Evolutionary conservation across 1,139 yeast genomes (phyloP).

Genomic region (Sugiyamaella xylanicola): DNA sequence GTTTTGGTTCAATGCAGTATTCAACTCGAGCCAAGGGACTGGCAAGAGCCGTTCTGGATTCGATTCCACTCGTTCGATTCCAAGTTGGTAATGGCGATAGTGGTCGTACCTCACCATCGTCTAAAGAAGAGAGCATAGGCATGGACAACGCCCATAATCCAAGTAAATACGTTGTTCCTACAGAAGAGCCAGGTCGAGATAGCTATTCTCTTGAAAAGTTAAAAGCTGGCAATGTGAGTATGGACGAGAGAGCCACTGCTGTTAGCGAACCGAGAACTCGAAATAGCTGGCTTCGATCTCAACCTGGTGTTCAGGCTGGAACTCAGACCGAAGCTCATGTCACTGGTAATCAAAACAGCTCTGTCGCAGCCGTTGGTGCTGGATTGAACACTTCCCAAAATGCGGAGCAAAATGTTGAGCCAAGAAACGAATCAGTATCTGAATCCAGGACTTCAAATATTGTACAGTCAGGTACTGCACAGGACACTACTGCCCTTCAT

Average conservation of each 20-base stretch:
- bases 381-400: too few relatives aligned
- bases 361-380: too few relatives aligned
- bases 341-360: too few relatives aligned
- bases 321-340: too few relatives aligned
- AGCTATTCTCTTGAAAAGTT: neutral
- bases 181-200: neutral
- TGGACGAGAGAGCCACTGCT: neutral
- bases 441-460: too few relatives aligned
- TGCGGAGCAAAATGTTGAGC: too few relatives aligned
- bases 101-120: neutral
- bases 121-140: constrained; percentile 9
- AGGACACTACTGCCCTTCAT: too few relatives aligned
- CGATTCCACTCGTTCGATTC: constrained; percentile 42
- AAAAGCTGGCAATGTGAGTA: neutral
- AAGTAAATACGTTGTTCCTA: neutral
- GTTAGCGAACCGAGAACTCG: too few relatives aligned
- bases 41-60: constrained; percentile 44
- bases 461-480: too few relatives aligned
- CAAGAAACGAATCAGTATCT: too few relatives aligned
- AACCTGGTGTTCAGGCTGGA: too few relatives aligned
- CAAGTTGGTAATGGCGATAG: constrained; percentile 22
- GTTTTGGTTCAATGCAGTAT: constrained; percentile 29
- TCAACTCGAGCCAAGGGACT: constrained; percentile 40
- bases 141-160: constrained; percentile 1
- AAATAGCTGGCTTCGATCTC: too few relatives aligned